These are phyloP conservation scores for Aurifilum marmelostoma DNA, from an alignment of 2,329 filamentous ascomycete species.

Conservation along the genomic window DNA sequence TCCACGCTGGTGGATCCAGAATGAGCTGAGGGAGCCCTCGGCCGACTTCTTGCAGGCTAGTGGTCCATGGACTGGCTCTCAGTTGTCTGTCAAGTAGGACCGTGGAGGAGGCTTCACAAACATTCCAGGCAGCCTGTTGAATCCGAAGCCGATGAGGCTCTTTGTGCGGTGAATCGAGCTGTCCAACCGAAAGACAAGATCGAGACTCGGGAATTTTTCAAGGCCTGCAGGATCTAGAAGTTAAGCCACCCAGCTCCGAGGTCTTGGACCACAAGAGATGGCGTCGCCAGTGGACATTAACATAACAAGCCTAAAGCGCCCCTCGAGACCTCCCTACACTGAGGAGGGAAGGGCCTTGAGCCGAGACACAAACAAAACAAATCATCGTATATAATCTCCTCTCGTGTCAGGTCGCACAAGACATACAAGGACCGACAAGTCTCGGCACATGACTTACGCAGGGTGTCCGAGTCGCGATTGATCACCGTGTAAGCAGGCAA, in stretches of 20 bases:
- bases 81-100: background rate
- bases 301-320: background rate
- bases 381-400: background rate
- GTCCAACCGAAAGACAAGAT: background rate
- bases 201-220: background rate
- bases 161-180: background rate
- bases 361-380: constrained; percentile 1
- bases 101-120: background rate
- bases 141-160: background rate
- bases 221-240: background rate
- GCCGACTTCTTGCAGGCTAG: background rate
- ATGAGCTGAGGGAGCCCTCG: background rate
- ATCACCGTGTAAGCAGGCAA: background rate
- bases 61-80: background rate
- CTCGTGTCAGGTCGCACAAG: background rate
- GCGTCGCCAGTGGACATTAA: background rate
- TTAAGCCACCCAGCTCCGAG: background rate
- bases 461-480: background rate
- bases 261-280: background rate
- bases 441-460: background rate
- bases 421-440: background rate
- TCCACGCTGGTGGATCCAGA: background rate
- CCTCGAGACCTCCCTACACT: background rate
- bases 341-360: background rate
- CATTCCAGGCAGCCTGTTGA: background rate